phyloP scores from a whole-genome alignment of 2,329 filamentous ascomycete species.

The Aspergillus jensenii region DNA sequence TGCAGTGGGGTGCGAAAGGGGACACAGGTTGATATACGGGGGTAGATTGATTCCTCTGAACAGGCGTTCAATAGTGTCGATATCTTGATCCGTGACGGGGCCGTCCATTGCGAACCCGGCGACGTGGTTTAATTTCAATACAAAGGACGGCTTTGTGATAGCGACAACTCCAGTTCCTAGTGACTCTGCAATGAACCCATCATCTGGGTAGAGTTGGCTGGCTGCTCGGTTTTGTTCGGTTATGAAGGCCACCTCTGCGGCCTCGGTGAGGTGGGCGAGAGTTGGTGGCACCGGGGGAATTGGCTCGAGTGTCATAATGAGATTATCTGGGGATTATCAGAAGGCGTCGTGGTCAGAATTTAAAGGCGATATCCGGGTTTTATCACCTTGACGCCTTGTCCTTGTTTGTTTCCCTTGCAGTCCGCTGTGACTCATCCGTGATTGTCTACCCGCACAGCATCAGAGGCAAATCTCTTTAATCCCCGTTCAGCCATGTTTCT shows the following conservation, averaged over 20 bases:
- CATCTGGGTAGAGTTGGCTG: not conserved
- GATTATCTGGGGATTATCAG: too few relatives aligned
- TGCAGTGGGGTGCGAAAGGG: not conserved
- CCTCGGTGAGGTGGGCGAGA: too few relatives aligned
- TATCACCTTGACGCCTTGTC: too few relatives aligned
- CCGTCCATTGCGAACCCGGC: slow-evolving; percentile 19
- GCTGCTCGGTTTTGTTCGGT: not conserved
- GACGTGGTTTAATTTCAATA: slow-evolving; percentile 16
- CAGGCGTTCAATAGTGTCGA: slow-evolving; percentile 9
- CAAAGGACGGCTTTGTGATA: slow-evolving; percentile 14
- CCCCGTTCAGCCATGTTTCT: too few relatives aligned
- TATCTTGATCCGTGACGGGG: slow-evolving; percentile 12
- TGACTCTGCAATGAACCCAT: not conserved
- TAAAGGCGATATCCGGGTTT: too few relatives aligned
- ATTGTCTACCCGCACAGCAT: too few relatives aligned
- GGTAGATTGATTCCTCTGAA: not conserved
- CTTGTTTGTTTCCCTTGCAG: too few relatives aligned
- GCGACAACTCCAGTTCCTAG: slow-evolving; percentile 9
- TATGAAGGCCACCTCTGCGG: not conserved
- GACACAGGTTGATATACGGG: not conserved
- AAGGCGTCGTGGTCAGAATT: too few relatives aligned
- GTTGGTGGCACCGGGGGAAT: too few relatives aligned
- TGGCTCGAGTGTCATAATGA: too few relatives aligned
- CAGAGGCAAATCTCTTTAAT: too few relatives aligned
- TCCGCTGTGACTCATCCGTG: too few relatives aligned